Base-by-base conservation (phyloP, 2,329 filamentous ascomycete genomes). In the Bimuria novae-zelandiae region DNA sequence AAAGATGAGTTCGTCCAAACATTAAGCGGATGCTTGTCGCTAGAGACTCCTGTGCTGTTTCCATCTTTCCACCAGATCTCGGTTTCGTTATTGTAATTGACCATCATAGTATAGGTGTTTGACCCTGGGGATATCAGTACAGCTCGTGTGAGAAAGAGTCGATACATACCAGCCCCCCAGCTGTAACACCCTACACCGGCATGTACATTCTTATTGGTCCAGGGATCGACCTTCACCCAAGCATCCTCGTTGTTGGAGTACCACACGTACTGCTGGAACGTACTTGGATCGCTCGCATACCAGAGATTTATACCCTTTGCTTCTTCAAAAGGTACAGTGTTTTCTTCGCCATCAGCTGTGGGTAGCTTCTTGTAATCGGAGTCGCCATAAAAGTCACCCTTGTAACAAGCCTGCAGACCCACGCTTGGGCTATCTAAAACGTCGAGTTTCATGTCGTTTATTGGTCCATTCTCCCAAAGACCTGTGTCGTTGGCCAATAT, bases 351-450 rank as follows among this genome's bases (percentile, higher is more conserved):
- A 6, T 57, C 62, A 3, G 63, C 54, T 7, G 68, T 67, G 0
- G 72, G 71, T 22, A 72, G 72, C 35, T 77, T 72, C 7, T 65
- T 56, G 45, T 74, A 75, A 51, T 78, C 74, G 12, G 66, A 51
- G 39, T 70, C 67, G 32, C 68, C 69, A 40, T 72, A 72, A 29
- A 82, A 76, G 37, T 97, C 81, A 0, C 94, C 94, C 70, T 96
- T 89, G 17, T 86, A 80, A 43, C 87, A 87, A 14, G 92, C 87
- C 67, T 95, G 90, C 25, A 94, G 76, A 2, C 94, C 94, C 42
- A 96, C 88, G 1, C 90, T 85, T 65, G 97, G 97, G 1, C 91
- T 88, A 76, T 97, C 93, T 72, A 95, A 95, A 61, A 87, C 88
- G 59, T 95, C 87, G 33, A 90, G 84, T 57, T 95, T 91, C 59